Evolutionary conservation across 495 filamentous ascomycete species (phyloP).

Genomic region (Filosporella fistucella): DNA sequence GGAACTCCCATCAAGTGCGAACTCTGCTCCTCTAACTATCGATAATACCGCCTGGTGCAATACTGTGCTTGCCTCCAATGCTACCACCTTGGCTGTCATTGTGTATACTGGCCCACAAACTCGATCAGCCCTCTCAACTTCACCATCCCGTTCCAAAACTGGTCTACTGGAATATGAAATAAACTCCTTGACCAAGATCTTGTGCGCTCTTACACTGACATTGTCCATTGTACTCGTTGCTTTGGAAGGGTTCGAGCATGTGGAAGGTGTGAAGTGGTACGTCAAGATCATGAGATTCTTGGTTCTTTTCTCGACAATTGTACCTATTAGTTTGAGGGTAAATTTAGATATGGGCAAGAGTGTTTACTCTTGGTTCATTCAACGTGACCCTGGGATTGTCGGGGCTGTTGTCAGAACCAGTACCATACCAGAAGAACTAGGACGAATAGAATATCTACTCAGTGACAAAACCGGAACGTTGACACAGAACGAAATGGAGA

Average conservation of each 20-base stretch:
- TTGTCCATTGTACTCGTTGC: slow-evolving; percentile 89
- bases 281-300: slow-evolving; percentile 92
- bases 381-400: slow-evolving; percentile 81
- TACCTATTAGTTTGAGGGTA: slow-evolving; percentile 92
- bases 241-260: slow-evolving; percentile 71
- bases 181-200: slow-evolving; percentile 95
- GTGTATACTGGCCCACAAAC: slow-evolving; percentile 96
- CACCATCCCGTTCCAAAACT: slow-evolving; percentile 84
- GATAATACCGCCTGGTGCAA: slow-evolving; percentile 99
- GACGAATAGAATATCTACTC: slow-evolving; percentile 91
- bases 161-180: slow-evolving; percentile 94
- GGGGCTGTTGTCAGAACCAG: slow-evolving; percentile 92
- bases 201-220: slow-evolving; percentile 81
- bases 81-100: slow-evolving; percentile 78
- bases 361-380: slow-evolving; percentile 93
- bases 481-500: slow-evolving; percentile 98
- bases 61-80: slow-evolving; percentile 91
- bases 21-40: slow-evolving; percentile 74
- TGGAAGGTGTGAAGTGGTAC: slow-evolving; percentile 70
- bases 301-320: slow-evolving; percentile 98
- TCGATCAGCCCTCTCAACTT: slow-evolving; percentile 88
- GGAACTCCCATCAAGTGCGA: slow-evolving; percentile 16
- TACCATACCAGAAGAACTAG: slow-evolving; percentile 95
- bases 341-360: slow-evolving; percentile 97
- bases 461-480: slow-evolving; percentile 97